Base-by-base conservation (phyloP, 2,329 filamentous ascomycete species). In the Penicillium sp. region DNA sequence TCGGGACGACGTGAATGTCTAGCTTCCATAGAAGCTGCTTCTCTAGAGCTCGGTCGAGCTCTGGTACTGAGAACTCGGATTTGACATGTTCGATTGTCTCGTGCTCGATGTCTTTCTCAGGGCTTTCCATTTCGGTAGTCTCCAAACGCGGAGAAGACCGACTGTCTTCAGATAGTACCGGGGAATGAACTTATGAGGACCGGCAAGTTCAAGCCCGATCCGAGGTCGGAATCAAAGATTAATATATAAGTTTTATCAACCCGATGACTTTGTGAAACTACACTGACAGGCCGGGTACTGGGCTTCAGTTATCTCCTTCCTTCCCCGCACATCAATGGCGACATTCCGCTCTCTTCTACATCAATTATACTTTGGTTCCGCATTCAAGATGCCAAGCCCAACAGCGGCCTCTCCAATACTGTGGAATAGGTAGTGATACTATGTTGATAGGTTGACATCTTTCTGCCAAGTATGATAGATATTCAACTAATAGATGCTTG, bases 1-100 rank as follows among this genome's bases (percentile, higher is more conserved):
- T 73, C 0, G 79, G 79, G 6, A 81, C 63, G 24, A 81, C 69
- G 41, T 74, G 69, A 13, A 78, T 52, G 55, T 81, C 79, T 44
- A 73, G 70, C 64, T 81, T 81, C 41, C 74, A 64, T 7, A 80
- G 57, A 13, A 80, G 62, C 50, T 71, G 74, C 61, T 73, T 76
- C 54, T 80, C 77, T 9, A 71, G 70, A 2, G 60, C 40, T 20
- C 43, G 63, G 50, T 75, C 70, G 42, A 46, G 40, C 9, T 39
- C 50, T 6, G 48, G 39, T 14, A 48, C 2, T 5, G 42, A 45
- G 14, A 28, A 14, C 2, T 48, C 16, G 9, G 55, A 46, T 24
- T 59, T 56, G 48, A 63, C 24, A 35, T 61, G 49, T 50, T 63
- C 62, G 31, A 63, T 54, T 11, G 41, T 53, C 22, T 58, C 53